These are phyloP conservation scores for Candida xiaguanensis DNA, from an alignment of 805 yeast species.

Conservation along the genomic window DNA sequence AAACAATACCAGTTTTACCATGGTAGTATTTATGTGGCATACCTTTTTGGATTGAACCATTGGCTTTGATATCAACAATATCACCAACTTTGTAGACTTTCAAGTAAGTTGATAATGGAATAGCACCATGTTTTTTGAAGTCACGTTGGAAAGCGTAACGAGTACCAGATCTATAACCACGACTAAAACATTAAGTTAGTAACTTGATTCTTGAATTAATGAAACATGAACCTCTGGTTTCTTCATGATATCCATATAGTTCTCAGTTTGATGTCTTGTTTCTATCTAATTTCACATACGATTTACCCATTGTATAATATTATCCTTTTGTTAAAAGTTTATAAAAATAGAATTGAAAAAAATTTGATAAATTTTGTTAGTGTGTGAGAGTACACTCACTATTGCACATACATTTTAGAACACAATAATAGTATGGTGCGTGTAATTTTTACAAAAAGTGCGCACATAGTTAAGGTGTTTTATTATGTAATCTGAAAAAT, in stretches of 20 bases:
- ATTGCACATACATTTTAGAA: background rate
- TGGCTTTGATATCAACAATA: constrained; percentile 98
- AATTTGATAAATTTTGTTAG: constrained; percentile 5
- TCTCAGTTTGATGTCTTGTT: too few relatives aligned
- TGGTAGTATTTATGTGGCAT: constrained; percentile 99
- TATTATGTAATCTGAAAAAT: constrained; percentile 4
- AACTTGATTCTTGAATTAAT: background rate
- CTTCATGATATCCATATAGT: background rate
- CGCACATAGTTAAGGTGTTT: background rate
- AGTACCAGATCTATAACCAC: constrained; percentile 99
- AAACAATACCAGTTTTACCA: constrained; percentile 99
- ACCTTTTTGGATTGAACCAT: constrained; percentile 99
- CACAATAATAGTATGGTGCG: background rate
- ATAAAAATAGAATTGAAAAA: constrained; percentile 5
- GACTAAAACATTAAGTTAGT: constrained; percentile 24
- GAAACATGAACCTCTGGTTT: background rate
- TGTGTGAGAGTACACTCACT: background rate
- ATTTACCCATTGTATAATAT: constrained; percentile 22
- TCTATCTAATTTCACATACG: constrained; percentile 21
- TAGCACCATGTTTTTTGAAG: constrained; percentile 95
- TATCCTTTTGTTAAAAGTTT: constrained; percentile 8
- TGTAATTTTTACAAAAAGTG: background rate
- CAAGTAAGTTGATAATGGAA: constrained; percentile 94
- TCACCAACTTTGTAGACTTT: constrained; percentile 98
- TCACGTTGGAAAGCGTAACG: constrained; percentile 99